Evolutionary conservation across 176 grass and related monocot species (phyloP), one percentile per base, ranked within the genome.

Genomic region (Sorghum bicolor): DNA sequence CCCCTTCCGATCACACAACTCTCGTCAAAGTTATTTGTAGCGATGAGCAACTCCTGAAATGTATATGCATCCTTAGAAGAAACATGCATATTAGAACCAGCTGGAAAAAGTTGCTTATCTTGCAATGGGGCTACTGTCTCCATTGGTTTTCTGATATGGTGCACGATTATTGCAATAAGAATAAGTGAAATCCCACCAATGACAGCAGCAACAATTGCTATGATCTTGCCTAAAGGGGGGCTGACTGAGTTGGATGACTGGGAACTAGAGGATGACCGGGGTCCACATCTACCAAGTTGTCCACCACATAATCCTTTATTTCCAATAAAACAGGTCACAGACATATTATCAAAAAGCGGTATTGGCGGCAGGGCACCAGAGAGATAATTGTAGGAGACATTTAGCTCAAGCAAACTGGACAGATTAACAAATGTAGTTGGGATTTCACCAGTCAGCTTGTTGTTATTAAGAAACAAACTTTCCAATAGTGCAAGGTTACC

Each of bases 11-110:
- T 92, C 41, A 96, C 48, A 86, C 87, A 96, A 52, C 78, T 85
- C 79, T 94, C 93, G 36, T 99, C 89, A 76, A 99, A 99, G 88
- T 96, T 94, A 89, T 94, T 92, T 78, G 97, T 99, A 20, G 93
- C 93, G 40, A 50, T 76, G 63, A 92, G 89, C 78, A 99, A 86
- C 58, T 96, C 93, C 62, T 96, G 91, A 83, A 96, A 99, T 84
- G 93, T 89, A 80, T 94, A 96, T 37, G 86, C 94, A 67, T 92
- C 91, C 80, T 92, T 99, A 14, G 81, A 20, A 41, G 93, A 94
- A 80, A 89, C 80, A 72, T 91, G 89, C 72, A 93, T 80, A 81
- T 86, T 87, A 29, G 89, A 90, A 24, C 65, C 64, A 66, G 70
- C 53, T 48, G 87, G 83, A 52, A 74, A 78, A 47, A 84, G 64